These are phyloP conservation scores for Diddensiella caesifluorescens DNA, from an alignment of 805 yeast species.

Conservation along the genomic window DNA sequence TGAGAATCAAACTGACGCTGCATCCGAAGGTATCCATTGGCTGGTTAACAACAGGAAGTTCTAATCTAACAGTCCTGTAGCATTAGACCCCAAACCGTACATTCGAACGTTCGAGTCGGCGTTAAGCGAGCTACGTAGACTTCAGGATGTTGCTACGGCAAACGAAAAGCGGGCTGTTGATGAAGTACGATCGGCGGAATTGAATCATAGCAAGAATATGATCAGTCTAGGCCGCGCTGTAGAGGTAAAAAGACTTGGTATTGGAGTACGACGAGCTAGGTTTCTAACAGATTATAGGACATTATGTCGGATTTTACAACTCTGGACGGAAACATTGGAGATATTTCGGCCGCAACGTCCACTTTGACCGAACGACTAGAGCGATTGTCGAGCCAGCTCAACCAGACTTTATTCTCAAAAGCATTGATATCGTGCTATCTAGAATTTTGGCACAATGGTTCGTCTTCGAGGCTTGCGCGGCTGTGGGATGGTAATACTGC, in stretches of 20 bases:
- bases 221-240: slow-evolving; percentile 48
- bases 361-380: slow-evolving; percentile 29
- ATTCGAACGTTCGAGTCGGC: slow-evolving; percentile 90
- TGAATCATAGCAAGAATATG: slow-evolving; percentile 63
- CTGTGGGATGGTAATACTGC: slow-evolving; percentile 45
- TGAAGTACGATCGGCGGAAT: slow-evolving; percentile 56
- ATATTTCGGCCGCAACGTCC: slow-evolving; percentile 29
- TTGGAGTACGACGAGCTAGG: neutral
- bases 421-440: slow-evolving; percentile 72
- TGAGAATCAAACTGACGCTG: slow-evolving; percentile 45
- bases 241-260: slow-evolving; percentile 15
- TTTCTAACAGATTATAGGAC: slow-evolving; percentile 14
- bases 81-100: slow-evolving; percentile 86
- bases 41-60: slow-evolving; percentile 8
- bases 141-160: slow-evolving; percentile 51
- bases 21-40: slow-evolving; percentile 31
- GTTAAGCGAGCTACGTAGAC: slow-evolving; percentile 58
- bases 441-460: slow-evolving; percentile 58
- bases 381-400: slow-evolving; percentile 55
- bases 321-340: slow-evolving; percentile 30
- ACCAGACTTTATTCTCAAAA: slow-evolving; percentile 65
- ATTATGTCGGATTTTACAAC: slow-evolving; percentile 33
- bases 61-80: slow-evolving; percentile 13
- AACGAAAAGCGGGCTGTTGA: slow-evolving; percentile 48
- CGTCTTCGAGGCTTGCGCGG: slow-evolving; percentile 49